Evolutionary conservation across 176 grass and related monocot species (phyloP), one percentile per base, ranked within the genome.

Genomic region (Triticum urartu): DNA sequence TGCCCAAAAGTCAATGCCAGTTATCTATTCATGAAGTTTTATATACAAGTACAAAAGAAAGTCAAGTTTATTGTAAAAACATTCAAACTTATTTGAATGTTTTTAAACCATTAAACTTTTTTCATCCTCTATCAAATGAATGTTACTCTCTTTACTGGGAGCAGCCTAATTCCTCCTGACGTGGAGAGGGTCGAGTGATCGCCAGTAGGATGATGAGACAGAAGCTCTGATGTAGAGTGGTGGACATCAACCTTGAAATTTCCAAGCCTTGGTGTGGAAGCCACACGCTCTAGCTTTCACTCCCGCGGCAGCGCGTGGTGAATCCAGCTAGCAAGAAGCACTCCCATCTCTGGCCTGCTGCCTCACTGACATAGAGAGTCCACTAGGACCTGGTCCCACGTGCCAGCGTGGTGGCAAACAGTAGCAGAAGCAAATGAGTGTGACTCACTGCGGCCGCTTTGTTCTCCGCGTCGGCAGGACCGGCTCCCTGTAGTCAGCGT

Each of bases 231-330:
- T 42, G 40, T 42, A 42, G 9, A 10, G 43, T 47, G 3, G 43
- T 47, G 43, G 11, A 12, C 43, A 47, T 4, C 47, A 50, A 50
- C 12, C 47, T 50, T 50, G 13, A 15, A 50, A 50, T 50, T 50
- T 14, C 47, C 47, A 50, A 5, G 4, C 13, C 40, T 81, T 87
- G 58, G 9, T 40, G 77, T 54, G 58, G 56, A 87, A 87, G 78
- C 26, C 77, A 10, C 36, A 17, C 14, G 40, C 4, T 72, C 11
- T 50, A 2, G 30, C 80, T 35, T 65, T 71, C 22, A 40, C 47
- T 59, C 48, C 47, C 3, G 35, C 12, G 13, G 47, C 13, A 25
- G 26, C 42, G 28, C 11, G 63, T 50, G 17, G 47, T 50, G 12
- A 50, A 50, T 50, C 47, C 47, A 50, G 4, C 47, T 50, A 50